These are phyloP conservation scores for Ambrosia artemisiifolia DNA, from an alignment of 129 eudicot species.

Conservation along the genomic window DNA sequence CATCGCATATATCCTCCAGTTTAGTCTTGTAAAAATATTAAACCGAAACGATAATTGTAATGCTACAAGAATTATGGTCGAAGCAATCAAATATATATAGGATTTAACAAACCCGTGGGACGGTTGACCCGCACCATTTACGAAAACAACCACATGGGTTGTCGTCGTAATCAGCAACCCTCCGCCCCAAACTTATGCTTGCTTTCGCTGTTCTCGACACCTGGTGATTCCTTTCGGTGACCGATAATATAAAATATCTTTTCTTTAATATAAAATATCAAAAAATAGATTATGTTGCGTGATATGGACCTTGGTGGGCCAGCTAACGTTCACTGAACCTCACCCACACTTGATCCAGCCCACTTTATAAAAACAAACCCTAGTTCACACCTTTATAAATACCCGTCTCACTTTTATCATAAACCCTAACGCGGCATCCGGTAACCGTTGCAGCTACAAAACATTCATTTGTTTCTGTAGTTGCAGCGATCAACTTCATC, in stretches of 20 bases:
- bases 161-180: constrained; percentile 12
- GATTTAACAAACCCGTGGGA: background rate
- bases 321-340: background rate
- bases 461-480: constrained; percentile 19
- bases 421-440: background rate
- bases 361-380: constrained; percentile 24
- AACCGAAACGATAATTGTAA: too few relatives aligned
- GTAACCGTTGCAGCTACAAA: constrained; percentile 24
- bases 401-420: background rate
- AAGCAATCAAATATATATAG: background rate
- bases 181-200: constrained; percentile 5
- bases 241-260: background rate
- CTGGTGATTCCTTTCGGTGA: background rate
- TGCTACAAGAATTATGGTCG: background rate
- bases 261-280: background rate
- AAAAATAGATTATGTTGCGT: background rate
- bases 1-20: too few relatives aligned
- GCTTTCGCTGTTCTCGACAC: constrained; percentile 11
- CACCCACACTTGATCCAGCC: constrained; percentile 15
- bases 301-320: constrained; percentile 21
- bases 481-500: constrained; percentile 15
- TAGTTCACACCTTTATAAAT: constrained; percentile 12
- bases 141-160: constrained; percentile 6
- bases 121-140: background rate
- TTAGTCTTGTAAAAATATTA: too few relatives aligned